Evolutionary conservation across 257 asterid species (phyloP).

Genomic region (Eustoma russellianum): DNA sequence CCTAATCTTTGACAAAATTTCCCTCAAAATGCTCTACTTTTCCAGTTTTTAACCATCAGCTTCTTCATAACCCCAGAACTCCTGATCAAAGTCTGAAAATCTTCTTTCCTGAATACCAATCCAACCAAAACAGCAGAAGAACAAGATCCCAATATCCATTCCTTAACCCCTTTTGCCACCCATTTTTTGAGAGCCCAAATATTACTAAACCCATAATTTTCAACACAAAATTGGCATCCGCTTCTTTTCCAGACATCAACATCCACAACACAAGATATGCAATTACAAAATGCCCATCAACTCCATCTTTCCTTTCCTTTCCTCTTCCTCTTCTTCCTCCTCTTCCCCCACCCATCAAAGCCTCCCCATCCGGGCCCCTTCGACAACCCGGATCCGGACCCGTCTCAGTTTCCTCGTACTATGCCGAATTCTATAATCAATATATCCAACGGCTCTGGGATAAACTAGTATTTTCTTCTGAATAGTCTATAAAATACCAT

Average conservation of each 20-base stretch:
- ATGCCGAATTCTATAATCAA: conserved; percentile 49
- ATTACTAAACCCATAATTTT: conserved; percentile 39
- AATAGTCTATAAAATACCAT: too few species aligned
- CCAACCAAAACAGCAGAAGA: conserved; percentile 55
- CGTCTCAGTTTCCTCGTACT: conserved; percentile 46
- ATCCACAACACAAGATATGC: conserved; percentile 33
- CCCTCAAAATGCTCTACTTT: conserved; percentile 1
- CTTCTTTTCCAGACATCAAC: conserved; percentile 27
- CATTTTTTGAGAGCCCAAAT: conserved; percentile 47
- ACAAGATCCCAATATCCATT: conserved; percentile 65
- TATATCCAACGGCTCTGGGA: conserved; percentile 60
- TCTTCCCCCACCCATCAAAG: conserved; percentile 48
- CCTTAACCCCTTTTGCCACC: conserved; percentile 47
- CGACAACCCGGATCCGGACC: conserved; percentile 25
- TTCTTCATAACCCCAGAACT: not conserved
- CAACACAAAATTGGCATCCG: conserved; percentile 25
- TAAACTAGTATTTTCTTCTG: too few species aligned
- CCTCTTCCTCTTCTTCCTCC: too few species aligned
- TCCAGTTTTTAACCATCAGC: conserved; percentile 1
- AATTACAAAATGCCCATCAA: conserved; percentile 33
- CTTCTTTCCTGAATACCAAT: conserved; percentile 33
- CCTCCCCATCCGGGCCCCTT: conserved; percentile 39
- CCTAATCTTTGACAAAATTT: too few species aligned
- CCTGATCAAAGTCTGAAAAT: conserved; percentile 17
- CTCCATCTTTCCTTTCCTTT: conserved; percentile 20